phyloP scores from a whole-genome alignment of 2,329 filamentous ascomycete species.

The Aspergillaceae sp. region DNA sequence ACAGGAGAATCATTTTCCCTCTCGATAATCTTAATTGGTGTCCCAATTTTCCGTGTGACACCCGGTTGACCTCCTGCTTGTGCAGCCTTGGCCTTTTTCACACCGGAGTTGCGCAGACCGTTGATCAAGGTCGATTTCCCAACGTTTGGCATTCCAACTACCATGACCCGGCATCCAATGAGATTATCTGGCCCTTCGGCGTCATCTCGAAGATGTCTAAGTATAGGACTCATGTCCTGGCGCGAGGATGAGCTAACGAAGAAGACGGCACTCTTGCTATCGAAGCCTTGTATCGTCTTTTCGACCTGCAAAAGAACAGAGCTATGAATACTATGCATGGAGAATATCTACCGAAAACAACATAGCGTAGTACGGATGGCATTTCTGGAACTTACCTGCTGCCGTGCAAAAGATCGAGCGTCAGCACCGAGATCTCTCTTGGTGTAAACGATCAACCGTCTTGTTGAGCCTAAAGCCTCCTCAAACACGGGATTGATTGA shows the following conservation, averaged over 20 bases:
- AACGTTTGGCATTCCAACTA: constrained; percentile 97
- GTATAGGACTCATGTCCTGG: constrained; percentile 22
- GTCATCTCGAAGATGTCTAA: constrained; percentile 25
- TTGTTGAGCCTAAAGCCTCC: constrained; percentile 59
- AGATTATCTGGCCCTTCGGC: constrained; percentile 40
- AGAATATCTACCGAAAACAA: too few species aligned
- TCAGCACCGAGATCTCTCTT: constrained; percentile 66
- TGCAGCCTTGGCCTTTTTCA: constrained; percentile 61
- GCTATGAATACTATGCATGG: constrained; percentile 1
- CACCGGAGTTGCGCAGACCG: constrained; percentile 62
- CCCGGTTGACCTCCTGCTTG: constrained; percentile 80
- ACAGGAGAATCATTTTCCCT: constrained; percentile 52
- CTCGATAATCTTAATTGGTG: constrained; percentile 70
- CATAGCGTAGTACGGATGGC: too few species aligned
- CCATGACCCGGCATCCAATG: constrained; percentile 73
- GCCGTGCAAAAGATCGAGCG: constrained; percentile 31
- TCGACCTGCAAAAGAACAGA: constrained; percentile 18
- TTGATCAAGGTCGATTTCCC: constrained; percentile 96
- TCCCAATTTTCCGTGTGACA: constrained; percentile 76
- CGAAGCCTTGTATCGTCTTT: constrained; percentile 25
- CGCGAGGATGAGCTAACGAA: constrained; percentile 27
- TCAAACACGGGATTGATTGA: constrained; percentile 89
- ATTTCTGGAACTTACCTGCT: constrained; percentile 23
- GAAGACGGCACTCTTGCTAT: constrained; percentile 26
- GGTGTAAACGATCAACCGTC: constrained; percentile 81